Percentiles rank a stretch among this genome's conserved stretches.
Conservation (phyloP, 306 rosid genomes). For the Canavalia gladiata region DNA sequence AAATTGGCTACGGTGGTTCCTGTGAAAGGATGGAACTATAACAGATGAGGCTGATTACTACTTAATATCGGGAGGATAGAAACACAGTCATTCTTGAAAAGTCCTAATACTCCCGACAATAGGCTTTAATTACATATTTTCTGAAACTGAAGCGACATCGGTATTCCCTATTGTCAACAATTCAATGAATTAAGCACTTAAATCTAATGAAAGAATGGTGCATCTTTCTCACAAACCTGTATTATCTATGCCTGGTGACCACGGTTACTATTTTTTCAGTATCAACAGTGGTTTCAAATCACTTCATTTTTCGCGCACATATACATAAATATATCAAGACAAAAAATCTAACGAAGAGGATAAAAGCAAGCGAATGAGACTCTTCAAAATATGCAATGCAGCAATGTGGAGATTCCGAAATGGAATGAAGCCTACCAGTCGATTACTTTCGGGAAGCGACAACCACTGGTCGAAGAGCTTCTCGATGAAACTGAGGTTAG, state of each 20-base stretch:
- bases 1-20: conserved; percentile 2
- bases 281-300: conserved; percentile 15
- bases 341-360: not conserved
- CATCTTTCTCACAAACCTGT: conserved; percentile 36
- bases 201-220: conserved; percentile 7
- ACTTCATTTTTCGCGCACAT: conserved; percentile 2
- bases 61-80: not conserved
- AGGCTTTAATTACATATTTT: conserved; percentile 9
- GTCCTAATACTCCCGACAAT: not conserved
- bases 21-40: not conserved
- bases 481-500: conserved; percentile 73
- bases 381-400: conserved; percentile 31
- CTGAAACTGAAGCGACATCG: conserved; percentile 25
- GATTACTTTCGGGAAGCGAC: conserved; percentile 84
- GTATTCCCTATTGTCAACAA: conserved; percentile 14
- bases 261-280: conserved; percentile 5
- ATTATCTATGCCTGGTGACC: conserved; percentile 21
- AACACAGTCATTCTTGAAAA: not conserved
- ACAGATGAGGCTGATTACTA: conserved; percentile 29
- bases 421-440: conserved; percentile 68
- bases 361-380: conserved; percentile 31
- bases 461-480: conserved; percentile 95
- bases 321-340: not conserved
- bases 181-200: conserved; percentile 14
- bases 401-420: conserved; percentile 29